Percentiles rank a stretch among this genome's conserved stretches.
phyloP scores from a whole-genome alignment of 1,284 basidiomycete genomes.

The Hypsizygus ulmarius region DNA sequence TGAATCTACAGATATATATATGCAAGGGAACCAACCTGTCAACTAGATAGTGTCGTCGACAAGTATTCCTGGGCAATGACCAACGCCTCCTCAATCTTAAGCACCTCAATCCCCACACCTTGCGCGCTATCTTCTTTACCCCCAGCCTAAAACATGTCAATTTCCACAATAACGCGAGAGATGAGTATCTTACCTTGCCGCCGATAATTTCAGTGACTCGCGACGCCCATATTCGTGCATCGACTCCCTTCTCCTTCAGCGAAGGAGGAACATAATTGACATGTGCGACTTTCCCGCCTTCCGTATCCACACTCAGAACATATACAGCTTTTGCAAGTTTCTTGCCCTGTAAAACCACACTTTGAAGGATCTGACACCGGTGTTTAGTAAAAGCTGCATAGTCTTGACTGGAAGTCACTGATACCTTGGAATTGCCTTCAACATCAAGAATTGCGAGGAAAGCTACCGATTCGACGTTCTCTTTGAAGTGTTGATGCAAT shows the following conservation, averaged over 20 bases:
- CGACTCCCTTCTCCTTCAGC: slow-evolving; percentile 62
- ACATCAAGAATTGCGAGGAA: slow-evolving; percentile 74
- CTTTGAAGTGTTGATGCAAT: slow-evolving; percentile 72
- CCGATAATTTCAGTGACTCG: slow-evolving; percentile 76
- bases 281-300: slow-evolving; percentile 80
- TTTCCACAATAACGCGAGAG: not conserved
- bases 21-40: not conserved
- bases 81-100: slow-evolving; percentile 72
- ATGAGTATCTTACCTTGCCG: slow-evolving; percentile 66
- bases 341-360: slow-evolving; percentile 73
- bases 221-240: slow-evolving; percentile 84
- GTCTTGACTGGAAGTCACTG: not conserved
- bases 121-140: slow-evolving; percentile 90
- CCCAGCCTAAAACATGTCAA: slow-evolving; percentile 62
- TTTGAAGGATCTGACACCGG: slow-evolving; percentile 63
- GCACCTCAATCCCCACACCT: slow-evolving; percentile 73
- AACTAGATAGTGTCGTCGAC: slow-evolving; percentile 6
- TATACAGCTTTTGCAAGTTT: slow-evolving; percentile 84
- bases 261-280: slow-evolving; percentile 79
- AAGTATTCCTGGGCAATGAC: slow-evolving; percentile 52
- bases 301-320: slow-evolving; percentile 78
- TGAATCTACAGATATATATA: too few relatives aligned
- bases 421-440: slow-evolving; percentile 80
- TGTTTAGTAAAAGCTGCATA: slow-evolving; percentile 7
- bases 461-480: slow-evolving; percentile 65